Conservation (phyloP, 2,329 filamentous ascomycete species). For the Trichoderma arundinaceum region DNA sequence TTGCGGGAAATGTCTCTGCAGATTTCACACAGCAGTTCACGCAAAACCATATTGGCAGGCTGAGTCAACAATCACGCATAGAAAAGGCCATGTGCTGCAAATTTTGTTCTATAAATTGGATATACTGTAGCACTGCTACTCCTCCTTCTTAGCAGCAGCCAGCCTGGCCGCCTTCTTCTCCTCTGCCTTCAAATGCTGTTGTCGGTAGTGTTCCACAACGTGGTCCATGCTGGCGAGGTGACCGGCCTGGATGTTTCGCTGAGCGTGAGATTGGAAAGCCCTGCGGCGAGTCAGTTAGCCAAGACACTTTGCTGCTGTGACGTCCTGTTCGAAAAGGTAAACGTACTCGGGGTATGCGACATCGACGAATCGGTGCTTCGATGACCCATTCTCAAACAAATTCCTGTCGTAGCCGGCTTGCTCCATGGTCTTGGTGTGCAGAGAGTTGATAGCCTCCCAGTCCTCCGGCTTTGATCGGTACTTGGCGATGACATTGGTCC, state of each 20-base stretch:
- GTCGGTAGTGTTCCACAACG: slow-evolving; percentile 62
- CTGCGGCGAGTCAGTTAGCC: slow-evolving; percentile 42
- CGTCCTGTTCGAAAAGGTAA: not conserved
- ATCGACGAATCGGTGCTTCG: slow-evolving; percentile 55
- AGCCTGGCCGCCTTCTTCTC: slow-evolving; percentile 60
- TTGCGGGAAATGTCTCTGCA: too few relatives aligned
- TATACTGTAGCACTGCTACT: slow-evolving; percentile 19
- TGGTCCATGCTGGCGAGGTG: slow-evolving; percentile 60
- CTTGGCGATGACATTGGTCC: slow-evolving; percentile 54
- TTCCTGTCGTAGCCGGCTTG: slow-evolving; percentile 64
- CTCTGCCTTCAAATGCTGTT: slow-evolving; percentile 60
- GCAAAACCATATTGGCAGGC: not conserved
- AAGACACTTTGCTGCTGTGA: not conserved
- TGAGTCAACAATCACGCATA: not conserved
- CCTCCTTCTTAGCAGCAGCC: slow-evolving; percentile 46
- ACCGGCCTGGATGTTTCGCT: slow-evolving; percentile 61
- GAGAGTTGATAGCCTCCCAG: slow-evolving; percentile 59
- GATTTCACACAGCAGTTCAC: not conserved
- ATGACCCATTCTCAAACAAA: slow-evolving; percentile 54
- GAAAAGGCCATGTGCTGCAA: not conserved
- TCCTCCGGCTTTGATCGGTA: slow-evolving; percentile 55
- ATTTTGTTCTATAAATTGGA: slow-evolving; percentile 24
- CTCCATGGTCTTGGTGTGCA: slow-evolving; percentile 58
- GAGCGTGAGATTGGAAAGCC: slow-evolving; percentile 56
- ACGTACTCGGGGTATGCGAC: slow-evolving; percentile 64